phyloP scores from a whole-genome alignment of 2,329 filamentous ascomycete genomes.

The Penicillium sp. region DNA sequence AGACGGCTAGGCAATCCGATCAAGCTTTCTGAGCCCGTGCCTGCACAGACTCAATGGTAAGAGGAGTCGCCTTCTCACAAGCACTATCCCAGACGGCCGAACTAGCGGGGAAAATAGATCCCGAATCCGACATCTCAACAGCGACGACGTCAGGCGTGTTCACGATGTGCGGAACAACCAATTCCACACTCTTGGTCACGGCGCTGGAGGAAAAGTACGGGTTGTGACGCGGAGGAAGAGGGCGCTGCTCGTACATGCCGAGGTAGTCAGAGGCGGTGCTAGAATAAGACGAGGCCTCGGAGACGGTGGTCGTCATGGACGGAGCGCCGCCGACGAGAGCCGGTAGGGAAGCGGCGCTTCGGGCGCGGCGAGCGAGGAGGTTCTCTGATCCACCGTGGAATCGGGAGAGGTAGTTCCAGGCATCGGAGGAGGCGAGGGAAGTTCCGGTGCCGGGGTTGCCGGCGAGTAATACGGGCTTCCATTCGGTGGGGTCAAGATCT shows the following conservation, averaged over 20 bases:
- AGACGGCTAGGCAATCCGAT: background rate
- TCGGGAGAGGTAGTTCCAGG: conserved; percentile 45
- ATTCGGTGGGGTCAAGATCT: conserved; percentile 51
- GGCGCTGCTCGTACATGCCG: conserved; percentile 32
- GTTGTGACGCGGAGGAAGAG: conserved; percentile 42
- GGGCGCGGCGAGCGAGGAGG: conserved; percentile 17
- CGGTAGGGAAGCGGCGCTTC: conserved; percentile 35
- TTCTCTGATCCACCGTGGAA: conserved; percentile 38
- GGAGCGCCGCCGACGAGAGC: conserved; percentile 29
- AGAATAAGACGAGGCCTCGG: conserved; percentile 39
- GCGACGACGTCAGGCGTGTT: conserved; percentile 12
- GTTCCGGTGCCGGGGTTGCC: conserved; percentile 6
- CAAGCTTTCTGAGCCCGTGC: background rate
- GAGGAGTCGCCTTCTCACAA: conserved; percentile 13
- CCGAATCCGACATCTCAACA: conserved; percentile 21
- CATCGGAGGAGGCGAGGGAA: conserved; percentile 37
- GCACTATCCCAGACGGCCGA: conserved; percentile 27
- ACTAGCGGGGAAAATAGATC: conserved; percentile 30
- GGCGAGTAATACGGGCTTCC: conserved; percentile 46
- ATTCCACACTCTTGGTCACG: conserved; percentile 36
- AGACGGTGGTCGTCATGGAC: conserved; percentile 37
- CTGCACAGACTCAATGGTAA: conserved; percentile 8
- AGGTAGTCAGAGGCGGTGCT: conserved; percentile 37
- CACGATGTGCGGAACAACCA: conserved; percentile 42
- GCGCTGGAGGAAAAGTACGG: conserved; percentile 35